These are phyloP conservation scores for Tylopilus plumbeoviolaceoides DNA, from an alignment of 768 basidiomycete genomes.

Conservation along the genomic window DNA sequence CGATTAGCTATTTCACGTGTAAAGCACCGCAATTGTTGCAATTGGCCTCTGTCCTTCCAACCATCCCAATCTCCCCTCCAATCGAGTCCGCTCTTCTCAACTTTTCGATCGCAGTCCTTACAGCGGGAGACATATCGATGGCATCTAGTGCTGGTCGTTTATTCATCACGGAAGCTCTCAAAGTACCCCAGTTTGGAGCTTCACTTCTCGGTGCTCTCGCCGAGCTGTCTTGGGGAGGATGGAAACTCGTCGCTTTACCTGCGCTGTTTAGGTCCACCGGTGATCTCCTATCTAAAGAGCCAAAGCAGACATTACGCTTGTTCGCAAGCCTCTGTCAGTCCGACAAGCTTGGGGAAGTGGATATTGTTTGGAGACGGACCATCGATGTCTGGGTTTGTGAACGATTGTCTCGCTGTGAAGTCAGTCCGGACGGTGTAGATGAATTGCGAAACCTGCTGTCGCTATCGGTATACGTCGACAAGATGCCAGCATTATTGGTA, in stretches of 20 bases:
- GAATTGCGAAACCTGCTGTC: conserved; percentile 54
- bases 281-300: conserved; percentile 43
- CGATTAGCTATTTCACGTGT: not conserved
- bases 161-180: conserved; percentile 34
- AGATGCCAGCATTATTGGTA: conserved; percentile 39
- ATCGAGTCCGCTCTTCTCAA: conserved; percentile 32
- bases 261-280: conserved; percentile 49
- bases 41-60: conserved; percentile 30
- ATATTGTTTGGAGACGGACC: conserved; percentile 55
- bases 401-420: conserved; percentile 41
- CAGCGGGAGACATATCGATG: conserved; percentile 40
- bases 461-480: conserved; percentile 49
- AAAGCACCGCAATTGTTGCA: conserved; percentile 36
- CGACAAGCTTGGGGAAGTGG: conserved; percentile 53
- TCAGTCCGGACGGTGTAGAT: conserved; percentile 38
- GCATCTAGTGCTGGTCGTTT: conserved; percentile 41
- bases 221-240: conserved; percentile 70
- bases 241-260: conserved; percentile 66
- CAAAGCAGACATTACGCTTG: conserved; percentile 42
- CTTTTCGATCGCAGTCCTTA: conserved; percentile 34
- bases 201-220: conserved; percentile 58
- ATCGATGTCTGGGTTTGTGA: conserved; percentile 48
- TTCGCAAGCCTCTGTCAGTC: conserved; percentile 44
- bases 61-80: conserved; percentile 24
- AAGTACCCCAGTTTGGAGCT: conserved; percentile 40